Conservation (phyloP, 2,329 filamentous ascomycete genomes). For the Ceratocystiopsis sp. region DNA sequence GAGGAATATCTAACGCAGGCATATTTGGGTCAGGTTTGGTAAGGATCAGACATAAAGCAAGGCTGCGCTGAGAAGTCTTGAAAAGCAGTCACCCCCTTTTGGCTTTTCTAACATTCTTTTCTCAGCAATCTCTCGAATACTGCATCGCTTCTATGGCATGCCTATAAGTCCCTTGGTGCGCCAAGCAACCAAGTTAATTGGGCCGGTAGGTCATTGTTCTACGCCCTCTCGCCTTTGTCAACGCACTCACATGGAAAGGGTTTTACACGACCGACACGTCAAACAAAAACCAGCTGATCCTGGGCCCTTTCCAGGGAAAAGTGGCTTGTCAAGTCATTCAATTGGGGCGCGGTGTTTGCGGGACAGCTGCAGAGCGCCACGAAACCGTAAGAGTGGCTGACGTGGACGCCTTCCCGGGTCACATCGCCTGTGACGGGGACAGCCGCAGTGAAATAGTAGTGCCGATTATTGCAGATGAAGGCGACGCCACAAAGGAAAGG, state of each 20-base stretch:
- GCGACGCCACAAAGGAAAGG: background rate
- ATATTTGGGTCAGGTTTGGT: constrained; percentile 1
- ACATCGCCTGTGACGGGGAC: constrained; percentile 66
- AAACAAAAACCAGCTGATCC: constrained; percentile 37
- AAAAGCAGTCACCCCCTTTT: background rate
- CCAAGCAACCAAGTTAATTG: constrained; percentile 59
- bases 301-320: constrained; percentile 68
- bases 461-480: constrained; percentile 33
- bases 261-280: constrained; percentile 51
- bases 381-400: constrained; percentile 51
- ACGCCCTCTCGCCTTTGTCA: background rate
- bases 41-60: background rate
- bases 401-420: constrained; percentile 59
- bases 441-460: constrained; percentile 71
- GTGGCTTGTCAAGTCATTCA: constrained; percentile 63
- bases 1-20: background rate
- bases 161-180: constrained; percentile 51
- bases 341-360: constrained; percentile 61
- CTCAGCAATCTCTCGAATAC: constrained; percentile 59
- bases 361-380: constrained; percentile 42
- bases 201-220: constrained; percentile 33
- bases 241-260: constrained; percentile 23
- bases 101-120: background rate
- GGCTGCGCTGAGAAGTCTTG: too few species aligned
- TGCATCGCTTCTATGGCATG: constrained; percentile 63